phyloP scores from a whole-genome alignment of 2,329 filamentous ascomycete genomes.

The Aureobasidium vineae region DNA sequence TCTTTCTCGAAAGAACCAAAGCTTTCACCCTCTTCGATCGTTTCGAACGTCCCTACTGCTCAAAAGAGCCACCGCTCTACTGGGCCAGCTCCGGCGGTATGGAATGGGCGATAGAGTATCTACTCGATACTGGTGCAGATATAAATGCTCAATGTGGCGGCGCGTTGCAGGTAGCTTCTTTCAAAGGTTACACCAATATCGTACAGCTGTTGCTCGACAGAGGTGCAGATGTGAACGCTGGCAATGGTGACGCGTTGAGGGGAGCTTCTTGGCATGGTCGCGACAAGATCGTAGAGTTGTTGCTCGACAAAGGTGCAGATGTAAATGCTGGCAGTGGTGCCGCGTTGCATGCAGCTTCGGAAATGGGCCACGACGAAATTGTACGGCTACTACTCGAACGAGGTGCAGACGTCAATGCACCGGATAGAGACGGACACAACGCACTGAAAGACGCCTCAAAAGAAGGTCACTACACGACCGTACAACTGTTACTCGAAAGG shows the following conservation, averaged over 20 bases:
- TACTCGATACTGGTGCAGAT: background rate
- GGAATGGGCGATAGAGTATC: background rate
- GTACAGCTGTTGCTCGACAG: conserved; percentile 11
- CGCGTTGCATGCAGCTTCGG: no score
- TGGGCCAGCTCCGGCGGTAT: no score
- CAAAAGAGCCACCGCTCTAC: no score
- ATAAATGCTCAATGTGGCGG: background rate
- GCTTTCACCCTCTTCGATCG: background rate
- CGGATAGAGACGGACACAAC: background rate
- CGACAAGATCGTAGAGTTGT: background rate
- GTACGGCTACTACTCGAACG: no score
- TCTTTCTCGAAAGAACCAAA: background rate
- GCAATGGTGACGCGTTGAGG: background rate
- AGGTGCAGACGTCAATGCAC: background rate
- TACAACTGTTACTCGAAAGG: background rate
- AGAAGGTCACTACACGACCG: background rate
- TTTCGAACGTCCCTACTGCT: no score
- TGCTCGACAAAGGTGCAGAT: background rate
- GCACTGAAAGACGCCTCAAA: background rate
- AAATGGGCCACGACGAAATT: no score
- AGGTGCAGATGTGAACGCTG: conserved; percentile 33
- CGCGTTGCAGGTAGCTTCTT: background rate
- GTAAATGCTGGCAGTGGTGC: no score
- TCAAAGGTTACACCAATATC: background rate
- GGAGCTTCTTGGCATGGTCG: background rate